Conservation (phyloP, 2,329 filamentous ascomycete species). For the Colletotrichum graminicola region DNA sequence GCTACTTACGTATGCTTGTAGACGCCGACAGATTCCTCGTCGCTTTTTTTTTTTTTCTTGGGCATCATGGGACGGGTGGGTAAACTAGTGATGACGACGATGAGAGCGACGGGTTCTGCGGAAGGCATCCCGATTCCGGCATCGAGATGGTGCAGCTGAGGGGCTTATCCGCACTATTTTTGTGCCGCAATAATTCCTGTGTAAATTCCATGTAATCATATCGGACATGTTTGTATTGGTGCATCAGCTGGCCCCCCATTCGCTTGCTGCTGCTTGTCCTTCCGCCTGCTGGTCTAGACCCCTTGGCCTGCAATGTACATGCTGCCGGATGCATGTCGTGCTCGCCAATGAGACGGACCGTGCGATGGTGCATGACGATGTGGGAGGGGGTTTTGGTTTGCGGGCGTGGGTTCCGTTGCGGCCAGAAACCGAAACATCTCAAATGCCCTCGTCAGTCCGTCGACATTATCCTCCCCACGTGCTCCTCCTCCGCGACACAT, state of each 20-base stretch:
- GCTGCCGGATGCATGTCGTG: not conserved
- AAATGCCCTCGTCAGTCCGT: not conserved
- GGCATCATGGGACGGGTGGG: not conserved
- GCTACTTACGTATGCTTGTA: not conserved
- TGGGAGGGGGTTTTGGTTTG: not conserved
- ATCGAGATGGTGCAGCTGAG: slow-evolving; percentile 1
- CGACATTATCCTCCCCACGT: not conserved
- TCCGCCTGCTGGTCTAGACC: not conserved
- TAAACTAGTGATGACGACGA: slow-evolving; percentile 37
- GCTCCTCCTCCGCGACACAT: no score
- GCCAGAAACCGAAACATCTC: not conserved
- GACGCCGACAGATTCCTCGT: not conserved
- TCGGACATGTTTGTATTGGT: not conserved
- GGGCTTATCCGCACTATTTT: not conserved
- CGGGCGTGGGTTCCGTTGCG: not conserved
- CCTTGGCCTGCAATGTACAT: not conserved
- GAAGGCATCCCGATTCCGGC: not conserved
- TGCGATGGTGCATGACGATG: not conserved
- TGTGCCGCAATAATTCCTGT: not conserved
- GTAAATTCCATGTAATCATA: not conserved
- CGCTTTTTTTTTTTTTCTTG: not conserved
- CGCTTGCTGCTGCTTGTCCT: not conserved
- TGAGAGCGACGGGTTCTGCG: slow-evolving; percentile 11
- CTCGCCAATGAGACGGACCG: not conserved
- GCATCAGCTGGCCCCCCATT: not conserved